phyloP scores from a whole-genome alignment of 139 green algal genomes.

The Micractinium sp. region DNA sequence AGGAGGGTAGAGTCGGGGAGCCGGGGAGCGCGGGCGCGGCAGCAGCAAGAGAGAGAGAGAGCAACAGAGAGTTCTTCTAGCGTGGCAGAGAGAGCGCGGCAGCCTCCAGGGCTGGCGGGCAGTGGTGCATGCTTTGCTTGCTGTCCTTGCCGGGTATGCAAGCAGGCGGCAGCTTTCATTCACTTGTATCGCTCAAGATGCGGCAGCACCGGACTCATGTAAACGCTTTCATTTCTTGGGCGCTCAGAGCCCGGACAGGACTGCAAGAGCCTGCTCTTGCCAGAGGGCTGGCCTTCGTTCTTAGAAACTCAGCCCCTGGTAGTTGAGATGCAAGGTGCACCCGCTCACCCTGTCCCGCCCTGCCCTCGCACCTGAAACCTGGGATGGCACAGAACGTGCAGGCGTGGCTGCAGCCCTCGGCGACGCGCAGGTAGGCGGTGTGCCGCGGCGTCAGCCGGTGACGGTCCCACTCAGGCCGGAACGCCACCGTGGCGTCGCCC shows the following conservation, averaged over 20 bases:
- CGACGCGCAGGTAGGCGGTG: slow-evolving; percentile 89
- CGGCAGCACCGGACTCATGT: too few relatives aligned
- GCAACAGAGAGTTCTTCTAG: neutral
- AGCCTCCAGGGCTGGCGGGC: too few relatives aligned
- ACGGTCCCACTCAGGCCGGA: slow-evolving; percentile 80
- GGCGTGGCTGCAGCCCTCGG: slow-evolving; percentile 91
- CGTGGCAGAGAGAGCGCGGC: too few relatives aligned
- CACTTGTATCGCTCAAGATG: too few relatives aligned
- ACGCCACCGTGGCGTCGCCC: slow-evolving; percentile 82
- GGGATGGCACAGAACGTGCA: slow-evolving; percentile 96
- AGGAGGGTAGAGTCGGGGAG: neutral
- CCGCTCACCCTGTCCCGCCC: neutral
- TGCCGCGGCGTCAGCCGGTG: slow-evolving; percentile 81
- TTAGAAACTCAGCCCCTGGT: too few relatives aligned
- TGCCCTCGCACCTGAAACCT: slow-evolving; percentile 58
- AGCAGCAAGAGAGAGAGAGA: neutral
- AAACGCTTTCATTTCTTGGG: too few relatives aligned
- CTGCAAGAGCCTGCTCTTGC: neutral
- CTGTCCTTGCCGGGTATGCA: too few relatives aligned
- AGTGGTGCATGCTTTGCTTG: neutral
- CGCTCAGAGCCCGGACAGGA: too few relatives aligned
- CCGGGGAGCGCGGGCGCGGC: neutral
- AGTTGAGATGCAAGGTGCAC: too few relatives aligned
- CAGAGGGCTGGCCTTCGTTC: too few relatives aligned
- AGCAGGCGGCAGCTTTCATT: too few relatives aligned